These are phyloP conservation scores for Fraxinus greggii DNA, from an alignment of 305 asterid genomes.

Conservation along the genomic window DNA sequence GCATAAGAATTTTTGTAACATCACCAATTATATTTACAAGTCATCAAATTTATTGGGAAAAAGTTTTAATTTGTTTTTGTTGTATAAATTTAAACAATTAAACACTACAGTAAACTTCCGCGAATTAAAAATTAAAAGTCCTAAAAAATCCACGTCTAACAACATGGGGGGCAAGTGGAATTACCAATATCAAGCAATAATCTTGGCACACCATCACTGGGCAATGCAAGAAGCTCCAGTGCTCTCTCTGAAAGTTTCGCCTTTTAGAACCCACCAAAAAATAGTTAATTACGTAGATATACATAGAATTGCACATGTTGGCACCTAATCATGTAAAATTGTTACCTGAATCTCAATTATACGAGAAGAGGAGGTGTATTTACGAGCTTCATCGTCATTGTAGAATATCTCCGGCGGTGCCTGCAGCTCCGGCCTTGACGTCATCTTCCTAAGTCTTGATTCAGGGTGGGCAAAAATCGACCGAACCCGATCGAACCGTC, in stretches of 20 bases:
- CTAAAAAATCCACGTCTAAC: background rate
- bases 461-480: too few relatives aligned
- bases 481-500: too few relatives aligned
- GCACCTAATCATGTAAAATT: background rate
- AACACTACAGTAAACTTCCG: background rate
- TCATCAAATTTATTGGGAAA: background rate
- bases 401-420: conserved; percentile 98
- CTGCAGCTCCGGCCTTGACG: conserved; percentile 88
- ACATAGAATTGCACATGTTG: background rate
- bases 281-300: background rate
- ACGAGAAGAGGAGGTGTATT: conserved; percentile 94
- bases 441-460: conserved; percentile 26
- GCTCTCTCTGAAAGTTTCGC: conserved; percentile 90
- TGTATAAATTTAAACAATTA: background rate
- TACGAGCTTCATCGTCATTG: conserved; percentile 90
- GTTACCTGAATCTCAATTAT: conserved; percentile 85
- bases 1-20: background rate
- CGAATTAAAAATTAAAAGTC: background rate
- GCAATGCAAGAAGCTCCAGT: conserved; percentile 84
- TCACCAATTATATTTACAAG: background rate
- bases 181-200: conserved; percentile 89
- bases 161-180: background rate
- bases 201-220: conserved; percentile 74
- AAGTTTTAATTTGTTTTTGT: background rate
- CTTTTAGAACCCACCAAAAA: conserved; percentile 33